A percentile compares a stretch with the other conserved stretches of the same genome.
Conservation (phyloP, 179 eudicot genomes). For the Pouteria campechiana region DNA sequence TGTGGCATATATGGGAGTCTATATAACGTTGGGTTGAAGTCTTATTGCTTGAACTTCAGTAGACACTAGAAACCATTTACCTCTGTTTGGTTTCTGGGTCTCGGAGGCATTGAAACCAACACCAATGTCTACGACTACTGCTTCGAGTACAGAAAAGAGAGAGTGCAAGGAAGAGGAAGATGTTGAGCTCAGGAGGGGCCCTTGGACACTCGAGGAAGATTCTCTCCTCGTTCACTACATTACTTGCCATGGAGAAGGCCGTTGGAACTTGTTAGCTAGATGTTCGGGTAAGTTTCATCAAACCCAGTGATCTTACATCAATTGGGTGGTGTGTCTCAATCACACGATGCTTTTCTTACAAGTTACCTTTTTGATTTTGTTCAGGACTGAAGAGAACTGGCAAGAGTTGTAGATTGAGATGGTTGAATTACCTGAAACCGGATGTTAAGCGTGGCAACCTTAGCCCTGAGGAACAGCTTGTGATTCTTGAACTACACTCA, state of each 20-base stretch:
- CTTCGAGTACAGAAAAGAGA: no score
- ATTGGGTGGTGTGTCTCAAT: neutral
- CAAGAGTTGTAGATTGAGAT: constrained; percentile 52
- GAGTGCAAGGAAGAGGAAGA: constrained; percentile 8
- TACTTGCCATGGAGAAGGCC: constrained; percentile 46
- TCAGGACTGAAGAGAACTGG: constrained; percentile 51
- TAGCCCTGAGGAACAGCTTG: constrained; percentile 39
- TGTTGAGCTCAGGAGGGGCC: constrained; percentile 35
- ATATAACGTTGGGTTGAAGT: neutral
- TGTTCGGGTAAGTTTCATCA: constrained; percentile 22
- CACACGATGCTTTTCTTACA: neutral
- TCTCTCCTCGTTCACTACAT: constrained; percentile 29
- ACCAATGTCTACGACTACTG: constrained; percentile 4
- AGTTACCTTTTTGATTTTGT: neutral
- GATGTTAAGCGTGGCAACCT: constrained; percentile 54
- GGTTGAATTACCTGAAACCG: constrained; percentile 57
- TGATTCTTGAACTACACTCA: constrained; percentile 51
- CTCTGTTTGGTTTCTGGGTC: neutral
- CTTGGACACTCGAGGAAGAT: constrained; percentile 64
- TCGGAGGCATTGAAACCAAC: neutral
- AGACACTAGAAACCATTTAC: neutral
- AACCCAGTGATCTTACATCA: neutral
- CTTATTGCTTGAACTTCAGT: neutral
- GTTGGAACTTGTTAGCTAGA: constrained; percentile 38
- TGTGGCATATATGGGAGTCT: no score